A percentile compares a stretch with the other conserved stretches of the same genome.
Evolutionary conservation across 2,329 filamentous ascomycete species (phyloP).

Genomic region (Trichoderma sp.): DNA sequence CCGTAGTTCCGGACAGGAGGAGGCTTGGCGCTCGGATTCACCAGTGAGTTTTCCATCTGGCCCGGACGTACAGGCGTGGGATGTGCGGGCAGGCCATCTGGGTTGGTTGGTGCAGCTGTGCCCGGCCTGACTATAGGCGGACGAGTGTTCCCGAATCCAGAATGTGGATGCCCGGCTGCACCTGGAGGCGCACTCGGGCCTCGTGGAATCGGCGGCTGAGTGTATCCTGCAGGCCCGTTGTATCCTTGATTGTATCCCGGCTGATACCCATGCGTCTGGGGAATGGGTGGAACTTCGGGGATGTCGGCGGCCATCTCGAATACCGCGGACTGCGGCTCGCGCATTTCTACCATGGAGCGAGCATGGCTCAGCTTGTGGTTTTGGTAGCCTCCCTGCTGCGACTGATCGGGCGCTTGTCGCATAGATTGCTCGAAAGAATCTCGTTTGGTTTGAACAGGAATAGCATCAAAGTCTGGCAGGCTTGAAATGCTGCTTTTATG

Average conservation of each 20-base stretch:
- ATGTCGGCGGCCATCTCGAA: slow-evolving; percentile 74
- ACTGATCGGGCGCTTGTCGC: slow-evolving; percentile 46
- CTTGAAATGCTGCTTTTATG: slow-evolving; percentile 34
- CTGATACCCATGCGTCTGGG: slow-evolving; percentile 35
- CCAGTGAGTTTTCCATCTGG: slow-evolving; percentile 61
- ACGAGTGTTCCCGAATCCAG: slow-evolving; percentile 24
- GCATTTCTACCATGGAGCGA: slow-evolving; percentile 69
- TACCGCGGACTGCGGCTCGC: slow-evolving; percentile 66
- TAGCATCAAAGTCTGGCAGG: slow-evolving; percentile 51
- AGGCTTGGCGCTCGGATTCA: slow-evolving; percentile 60
- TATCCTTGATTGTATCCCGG: slow-evolving; percentile 30
- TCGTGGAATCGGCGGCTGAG: slow-evolving; percentile 36
- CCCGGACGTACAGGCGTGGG: slow-evolving; percentile 67
- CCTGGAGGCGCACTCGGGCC: slow-evolving; percentile 42
- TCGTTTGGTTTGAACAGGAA: slow-evolving; percentile 40
- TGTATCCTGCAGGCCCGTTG: slow-evolving; percentile 34
- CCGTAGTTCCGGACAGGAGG: slow-evolving; percentile 62
- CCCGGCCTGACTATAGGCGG: slow-evolving; percentile 31
- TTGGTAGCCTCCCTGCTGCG: slow-evolving; percentile 55
- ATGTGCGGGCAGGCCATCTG: slow-evolving; percentile 60
- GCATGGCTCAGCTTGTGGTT: slow-evolving; percentile 61
- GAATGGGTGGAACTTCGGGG: slow-evolving; percentile 59
- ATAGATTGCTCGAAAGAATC: slow-evolving; percentile 55
- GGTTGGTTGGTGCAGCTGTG: slow-evolving; percentile 40
- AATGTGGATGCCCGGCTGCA: slow-evolving; percentile 28